Percentiles rank a stretch among this genome's conserved stretches.
phyloP scores from a whole-genome alignment of 2,329 filamentous ascomycete species.

The Helotiales sp. region DNA sequence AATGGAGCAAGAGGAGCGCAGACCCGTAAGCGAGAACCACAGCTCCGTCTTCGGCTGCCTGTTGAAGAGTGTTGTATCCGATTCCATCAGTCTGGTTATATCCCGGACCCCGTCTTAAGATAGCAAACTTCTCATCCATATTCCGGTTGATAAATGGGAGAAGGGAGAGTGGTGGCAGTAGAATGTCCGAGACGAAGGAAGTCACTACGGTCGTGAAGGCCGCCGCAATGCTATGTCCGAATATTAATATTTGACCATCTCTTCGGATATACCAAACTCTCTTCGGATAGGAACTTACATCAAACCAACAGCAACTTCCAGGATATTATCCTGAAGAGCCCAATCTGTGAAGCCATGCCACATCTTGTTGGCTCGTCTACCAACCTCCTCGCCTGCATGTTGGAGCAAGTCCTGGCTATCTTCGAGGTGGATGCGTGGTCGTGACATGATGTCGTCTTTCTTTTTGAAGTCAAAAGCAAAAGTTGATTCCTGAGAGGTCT shows the following conservation, averaged over 20 bases:
- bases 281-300: slow-evolving; percentile 56
- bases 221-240: slow-evolving; percentile 61
- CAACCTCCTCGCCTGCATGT: slow-evolving; percentile 35
- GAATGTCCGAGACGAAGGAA: slow-evolving; percentile 71
- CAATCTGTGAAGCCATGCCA: slow-evolving; percentile 70
- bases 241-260: slow-evolving; percentile 1
- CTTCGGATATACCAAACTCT: slow-evolving; percentile 1
- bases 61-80: slow-evolving; percentile 72
- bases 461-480: neutral
- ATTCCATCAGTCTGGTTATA: slow-evolving; percentile 48
- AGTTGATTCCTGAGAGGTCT: neutral
- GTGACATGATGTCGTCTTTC: slow-evolving; percentile 22
- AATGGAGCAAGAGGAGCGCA: slow-evolving; percentile 32
- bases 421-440: slow-evolving; percentile 31
- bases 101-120: slow-evolving; percentile 62
- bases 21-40: slow-evolving; percentile 75
- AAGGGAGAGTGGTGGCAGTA: slow-evolving; percentile 72
- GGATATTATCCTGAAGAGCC: slow-evolving; percentile 74
- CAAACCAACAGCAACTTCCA: slow-evolving; percentile 76
- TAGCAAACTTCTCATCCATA: slow-evolving; percentile 75
- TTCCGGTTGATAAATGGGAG: slow-evolving; percentile 73
- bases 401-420: slow-evolving; percentile 36
- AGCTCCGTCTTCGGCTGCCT: slow-evolving; percentile 73
- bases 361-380: slow-evolving; percentile 48
- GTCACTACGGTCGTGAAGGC: slow-evolving; percentile 75